Evolutionary conservation across 176 grass and related monocot genomes (phyloP).

Genomic region (Pharus latifolius): DNA sequence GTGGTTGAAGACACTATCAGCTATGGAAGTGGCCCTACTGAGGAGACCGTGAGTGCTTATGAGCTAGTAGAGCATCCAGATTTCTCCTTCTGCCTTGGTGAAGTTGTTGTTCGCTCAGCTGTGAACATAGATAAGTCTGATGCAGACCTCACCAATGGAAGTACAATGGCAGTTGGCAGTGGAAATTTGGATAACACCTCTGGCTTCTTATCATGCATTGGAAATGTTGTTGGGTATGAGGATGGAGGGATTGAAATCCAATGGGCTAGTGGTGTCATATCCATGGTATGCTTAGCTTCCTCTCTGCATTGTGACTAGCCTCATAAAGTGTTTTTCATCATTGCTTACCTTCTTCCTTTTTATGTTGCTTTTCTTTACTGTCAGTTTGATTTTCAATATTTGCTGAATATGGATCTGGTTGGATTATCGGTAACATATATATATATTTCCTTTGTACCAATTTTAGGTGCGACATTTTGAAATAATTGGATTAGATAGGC

Average conservation of each 20-base stretch:
- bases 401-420: neutral
- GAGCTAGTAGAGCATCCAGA: conserved; percentile 86
- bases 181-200: conserved; percentile 18
- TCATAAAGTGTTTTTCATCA: neutral
- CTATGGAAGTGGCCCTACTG: conserved; percentile 34
- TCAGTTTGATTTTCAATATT: neutral
- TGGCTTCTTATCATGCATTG: conserved; percentile 72
- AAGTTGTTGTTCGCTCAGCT: conserved; percentile 61
- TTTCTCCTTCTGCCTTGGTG: conserved; percentile 75
- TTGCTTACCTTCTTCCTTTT: neutral
- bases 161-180: conserved; percentile 9
- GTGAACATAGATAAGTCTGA: conserved; percentile 38
- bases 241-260: conserved; percentile 69
- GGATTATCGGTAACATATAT: conserved; percentile 5
- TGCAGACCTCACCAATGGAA: conserved; percentile 32
- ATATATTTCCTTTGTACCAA: conserved; percentile 4
- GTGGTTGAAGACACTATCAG: conserved; percentile 26
- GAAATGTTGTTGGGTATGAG: conserved; percentile 71
- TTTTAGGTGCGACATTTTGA: conserved; percentile 71
- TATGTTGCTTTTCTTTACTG: neutral
- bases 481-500: conserved; percentile 71
- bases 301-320: neutral
- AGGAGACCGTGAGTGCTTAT: conserved; percentile 87
- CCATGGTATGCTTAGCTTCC: conserved; percentile 52
- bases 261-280: conserved; percentile 85